Conservation (phyloP, 352 stramenopile species). For the Pythium diclinum region DNA sequence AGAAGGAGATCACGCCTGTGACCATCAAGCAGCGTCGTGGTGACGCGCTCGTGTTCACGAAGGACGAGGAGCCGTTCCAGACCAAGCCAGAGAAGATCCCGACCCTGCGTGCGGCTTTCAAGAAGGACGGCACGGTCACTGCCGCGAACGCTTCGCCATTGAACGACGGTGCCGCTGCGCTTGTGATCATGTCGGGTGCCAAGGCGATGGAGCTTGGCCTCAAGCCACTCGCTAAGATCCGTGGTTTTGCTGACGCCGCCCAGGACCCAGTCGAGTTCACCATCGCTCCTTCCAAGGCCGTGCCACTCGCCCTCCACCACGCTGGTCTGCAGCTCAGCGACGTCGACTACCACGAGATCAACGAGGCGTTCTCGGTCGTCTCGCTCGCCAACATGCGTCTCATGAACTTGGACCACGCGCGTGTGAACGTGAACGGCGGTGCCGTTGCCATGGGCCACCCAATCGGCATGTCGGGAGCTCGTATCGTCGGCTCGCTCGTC, state of each 20-base stretch:
- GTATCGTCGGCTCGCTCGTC: conserved; percentile 95
- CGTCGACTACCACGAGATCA: conserved; percentile 99
- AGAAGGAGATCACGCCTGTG: conserved; percentile 90
- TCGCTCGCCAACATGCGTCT: conserved; percentile 94
- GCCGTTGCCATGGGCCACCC: conserved; percentile 84
- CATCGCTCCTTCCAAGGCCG: conserved; percentile 93
- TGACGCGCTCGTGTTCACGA: conserved; percentile 58
- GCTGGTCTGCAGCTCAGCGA: conserved; percentile 90
- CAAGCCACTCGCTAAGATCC: conserved; percentile 71
- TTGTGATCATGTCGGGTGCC: conserved; percentile 94
- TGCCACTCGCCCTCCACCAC: conserved; percentile 90
- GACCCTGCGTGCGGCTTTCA: conserved; percentile 91
- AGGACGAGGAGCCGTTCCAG: conserved; percentile 93
- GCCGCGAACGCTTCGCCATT: conserved; percentile 96
- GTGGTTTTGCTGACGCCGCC: conserved; percentile 77
- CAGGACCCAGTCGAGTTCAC: conserved; percentile 96
- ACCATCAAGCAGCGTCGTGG: conserved; percentile 68
- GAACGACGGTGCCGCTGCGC: conserved; percentile 95
- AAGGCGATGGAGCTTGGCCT: conserved; percentile 84
- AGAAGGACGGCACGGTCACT: conserved; percentile 95
- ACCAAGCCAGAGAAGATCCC: conserved; percentile 92
- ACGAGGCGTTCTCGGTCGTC: conserved; percentile 98
- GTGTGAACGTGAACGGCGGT: conserved; percentile 97
- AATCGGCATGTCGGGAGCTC: conserved; percentile 85
- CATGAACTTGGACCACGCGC: conserved; percentile 89